These are phyloP conservation scores for Alternaria infectoria DNA, from an alignment of 2,329 filamentous ascomycete genomes.

Conservation along the genomic window DNA sequence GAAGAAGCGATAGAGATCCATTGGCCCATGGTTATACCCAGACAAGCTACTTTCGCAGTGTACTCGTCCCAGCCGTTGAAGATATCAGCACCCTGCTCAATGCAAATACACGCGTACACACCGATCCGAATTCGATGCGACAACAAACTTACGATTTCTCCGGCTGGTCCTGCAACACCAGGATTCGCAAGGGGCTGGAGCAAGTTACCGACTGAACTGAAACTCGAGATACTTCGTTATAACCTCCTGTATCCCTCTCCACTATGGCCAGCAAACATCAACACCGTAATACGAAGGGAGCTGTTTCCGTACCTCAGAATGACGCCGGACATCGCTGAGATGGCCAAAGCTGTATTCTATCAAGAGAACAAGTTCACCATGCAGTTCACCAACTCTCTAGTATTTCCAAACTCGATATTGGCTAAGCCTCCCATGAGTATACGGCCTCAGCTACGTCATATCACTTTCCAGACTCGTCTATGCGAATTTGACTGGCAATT, in stretches of 20 bases:
- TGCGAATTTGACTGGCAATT: neutral
- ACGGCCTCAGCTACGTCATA: neutral
- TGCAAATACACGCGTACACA: neutral
- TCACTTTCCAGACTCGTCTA: neutral
- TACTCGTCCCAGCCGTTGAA: neutral
- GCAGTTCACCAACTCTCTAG: neutral
- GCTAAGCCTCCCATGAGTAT: neutral
- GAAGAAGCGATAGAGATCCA: neutral
- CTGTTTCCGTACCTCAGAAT: neutral
- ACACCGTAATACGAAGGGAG: neutral
- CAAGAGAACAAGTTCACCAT: neutral
- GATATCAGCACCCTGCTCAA: neutral
- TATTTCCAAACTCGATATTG: neutral
- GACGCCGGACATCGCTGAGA: neutral
- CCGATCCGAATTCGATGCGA: neutral
- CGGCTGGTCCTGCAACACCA: neutral
- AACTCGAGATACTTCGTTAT: neutral
- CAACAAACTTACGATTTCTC: neutral
- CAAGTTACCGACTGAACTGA: neutral
- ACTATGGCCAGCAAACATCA: constrained; percentile 1
- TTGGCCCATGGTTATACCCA: neutral
- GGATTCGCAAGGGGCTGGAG: neutral
- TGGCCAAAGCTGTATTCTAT: neutral
- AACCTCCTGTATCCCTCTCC: neutral
- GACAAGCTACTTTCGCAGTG: neutral